Evolutionary conservation across 2,329 filamentous ascomycete species (phyloP).

Genomic region (Chrysosporium queenslandicum): DNA sequence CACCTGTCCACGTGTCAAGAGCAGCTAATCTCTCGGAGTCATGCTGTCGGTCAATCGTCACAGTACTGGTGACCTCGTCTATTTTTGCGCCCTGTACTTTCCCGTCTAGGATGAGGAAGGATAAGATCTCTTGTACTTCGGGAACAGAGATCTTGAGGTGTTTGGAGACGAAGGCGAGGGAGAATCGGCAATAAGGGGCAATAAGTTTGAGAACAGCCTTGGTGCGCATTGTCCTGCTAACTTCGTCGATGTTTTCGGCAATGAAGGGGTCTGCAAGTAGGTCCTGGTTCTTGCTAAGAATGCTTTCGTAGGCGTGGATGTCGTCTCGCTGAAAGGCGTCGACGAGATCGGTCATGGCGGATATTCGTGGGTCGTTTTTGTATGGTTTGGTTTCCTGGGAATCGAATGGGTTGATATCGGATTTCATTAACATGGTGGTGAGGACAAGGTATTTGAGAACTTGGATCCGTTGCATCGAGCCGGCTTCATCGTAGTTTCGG

Average conservation of each 20-base stretch:
- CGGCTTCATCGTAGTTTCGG: constrained; percentile 96
- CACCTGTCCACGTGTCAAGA: constrained; percentile 60
- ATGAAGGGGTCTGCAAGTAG: constrained; percentile 90
- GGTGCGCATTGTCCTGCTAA: constrained; percentile 94
- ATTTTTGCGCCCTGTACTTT: constrained; percentile 71
- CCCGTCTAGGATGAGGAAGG: constrained; percentile 83
- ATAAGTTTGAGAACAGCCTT: constrained; percentile 91
- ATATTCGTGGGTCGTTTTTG: constrained; percentile 86
- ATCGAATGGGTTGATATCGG: constrained; percentile 96
- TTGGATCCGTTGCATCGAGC: constrained; percentile 89
- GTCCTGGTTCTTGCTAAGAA: constrained; percentile 78
- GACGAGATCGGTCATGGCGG: constrained; percentile 93
- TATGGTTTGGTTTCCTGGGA: constrained; percentile 98
- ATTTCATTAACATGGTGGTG: constrained; percentile 97
- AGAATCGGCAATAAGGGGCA: constrained; percentile 89
- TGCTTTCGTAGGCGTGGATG: constrained; percentile 80
- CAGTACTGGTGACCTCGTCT: constrained; percentile 73
- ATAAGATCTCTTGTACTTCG: constrained; percentile 92
- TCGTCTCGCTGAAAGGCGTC: constrained; percentile 95
- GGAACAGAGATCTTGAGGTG: constrained; percentile 74
- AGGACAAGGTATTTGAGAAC: constrained; percentile 94
- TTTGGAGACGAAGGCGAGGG: constrained; percentile 73
- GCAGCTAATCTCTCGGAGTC: constrained; percentile 58
- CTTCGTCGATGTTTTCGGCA: constrained; percentile 97
- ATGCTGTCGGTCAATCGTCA: constrained; percentile 70